phyloP scores from a whole-genome alignment of 2,329 filamentous ascomycete genomes.

The Exophiala bonariae region DNA sequence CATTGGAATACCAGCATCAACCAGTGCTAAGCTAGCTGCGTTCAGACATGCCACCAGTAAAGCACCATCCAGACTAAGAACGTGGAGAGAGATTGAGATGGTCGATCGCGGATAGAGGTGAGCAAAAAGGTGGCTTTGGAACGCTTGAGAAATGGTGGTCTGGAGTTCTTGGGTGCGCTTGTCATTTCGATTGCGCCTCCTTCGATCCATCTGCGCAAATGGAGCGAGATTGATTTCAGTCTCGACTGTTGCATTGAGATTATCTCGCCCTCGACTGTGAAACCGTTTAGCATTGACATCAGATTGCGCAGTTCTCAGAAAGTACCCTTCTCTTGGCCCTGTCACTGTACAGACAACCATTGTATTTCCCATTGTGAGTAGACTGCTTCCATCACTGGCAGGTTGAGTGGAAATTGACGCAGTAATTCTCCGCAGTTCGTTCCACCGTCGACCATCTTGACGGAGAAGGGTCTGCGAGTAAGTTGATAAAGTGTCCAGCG shows the following conservation, averaged over 20 bases:
- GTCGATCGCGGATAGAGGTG: slow-evolving; percentile 86
- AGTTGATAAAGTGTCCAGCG: slow-evolving; percentile 88
- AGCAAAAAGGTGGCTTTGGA: slow-evolving; percentile 76
- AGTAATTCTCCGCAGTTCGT: slow-evolving; percentile 85
- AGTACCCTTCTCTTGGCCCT: slow-evolving; percentile 71
- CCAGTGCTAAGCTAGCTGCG: slow-evolving; percentile 83
- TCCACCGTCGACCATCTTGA: slow-evolving; percentile 88
- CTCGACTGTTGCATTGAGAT: slow-evolving; percentile 27
- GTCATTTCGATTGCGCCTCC: slow-evolving; percentile 23
- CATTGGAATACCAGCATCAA: slow-evolving; percentile 96
- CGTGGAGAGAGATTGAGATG: slow-evolving; percentile 79
- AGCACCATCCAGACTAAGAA: slow-evolving; percentile 87
- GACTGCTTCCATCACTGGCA: slow-evolving; percentile 87
- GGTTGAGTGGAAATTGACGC: slow-evolving; percentile 91
- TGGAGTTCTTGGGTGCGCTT: slow-evolving; percentile 64
- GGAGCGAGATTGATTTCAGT: slow-evolving; percentile 29
- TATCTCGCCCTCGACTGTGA: slow-evolving; percentile 27
- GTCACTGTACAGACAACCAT: slow-evolving; percentile 92
- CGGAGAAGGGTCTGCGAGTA: slow-evolving; percentile 84
- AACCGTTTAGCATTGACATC: too few relatives aligned
- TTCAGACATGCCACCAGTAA: slow-evolving; percentile 89
- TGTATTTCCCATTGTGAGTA: slow-evolving; percentile 96
- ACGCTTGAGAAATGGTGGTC: slow-evolving; percentile 74
- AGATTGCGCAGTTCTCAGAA: not conserved
- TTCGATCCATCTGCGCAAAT: slow-evolving; percentile 28